A percentile compares a stretch with the other conserved stretches of the same genome.
Conservation (phyloP, 441 rosid genomes). For the Flueggea neowawraea region DNA sequence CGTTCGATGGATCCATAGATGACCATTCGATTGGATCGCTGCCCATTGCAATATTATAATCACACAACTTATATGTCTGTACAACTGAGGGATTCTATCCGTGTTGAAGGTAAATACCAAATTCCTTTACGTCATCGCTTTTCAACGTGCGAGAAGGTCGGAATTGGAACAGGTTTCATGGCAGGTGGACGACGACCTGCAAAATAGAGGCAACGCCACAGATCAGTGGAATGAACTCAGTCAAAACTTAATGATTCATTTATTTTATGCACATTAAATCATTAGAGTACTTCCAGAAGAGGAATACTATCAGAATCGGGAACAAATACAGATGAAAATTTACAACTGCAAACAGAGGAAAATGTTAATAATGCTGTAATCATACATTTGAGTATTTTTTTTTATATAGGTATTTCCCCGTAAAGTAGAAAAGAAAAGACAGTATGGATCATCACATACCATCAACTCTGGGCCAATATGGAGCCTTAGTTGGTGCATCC, state of each 20-base stretch:
- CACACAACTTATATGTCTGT: constrained; percentile 75
- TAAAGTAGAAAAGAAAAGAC: constrained; percentile 5
- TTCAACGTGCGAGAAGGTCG: constrained; percentile 51
- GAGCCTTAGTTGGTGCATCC: constrained; percentile 98
- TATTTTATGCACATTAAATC: no score
- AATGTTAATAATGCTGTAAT: no score
- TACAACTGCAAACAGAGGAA: no score
- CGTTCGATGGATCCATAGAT: constrained; percentile 63
- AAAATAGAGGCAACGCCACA: constrained; percentile 16
- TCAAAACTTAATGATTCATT: neutral
- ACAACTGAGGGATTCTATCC: constrained; percentile 82
- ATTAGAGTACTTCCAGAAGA: no score
- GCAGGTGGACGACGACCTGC: constrained; percentile 95
- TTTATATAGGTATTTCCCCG: neutral
- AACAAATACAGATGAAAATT: no score
- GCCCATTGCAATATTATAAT: constrained; percentile 44
- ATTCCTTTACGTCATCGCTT: constrained; percentile 55
- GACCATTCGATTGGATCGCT: constrained; percentile 70
- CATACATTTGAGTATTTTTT: no score
- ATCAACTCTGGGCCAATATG: constrained; percentile 89
- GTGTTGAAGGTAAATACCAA: constrained; percentile 45
- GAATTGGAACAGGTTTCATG: constrained; percentile 85
- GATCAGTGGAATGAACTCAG: constrained; percentile 12
- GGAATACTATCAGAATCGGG: no score
- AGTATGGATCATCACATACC: constrained; percentile 43